Conservation (phyloP, 169 alveolate species). For the Plasmodium gaboni region DNA sequence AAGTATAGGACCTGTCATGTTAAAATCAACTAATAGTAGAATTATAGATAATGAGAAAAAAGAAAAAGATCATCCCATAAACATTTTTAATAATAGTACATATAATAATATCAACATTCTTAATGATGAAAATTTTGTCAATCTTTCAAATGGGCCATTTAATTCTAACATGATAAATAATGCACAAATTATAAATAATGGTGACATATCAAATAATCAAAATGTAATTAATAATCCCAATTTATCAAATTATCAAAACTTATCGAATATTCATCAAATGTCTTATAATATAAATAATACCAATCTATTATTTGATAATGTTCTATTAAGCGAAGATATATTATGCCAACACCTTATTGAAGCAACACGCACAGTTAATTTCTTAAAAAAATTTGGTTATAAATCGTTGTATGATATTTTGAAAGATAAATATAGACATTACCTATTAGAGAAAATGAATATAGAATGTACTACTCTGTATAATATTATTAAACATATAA, state of each 20-base stretch:
- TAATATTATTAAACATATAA: slow-evolving; percentile 54
- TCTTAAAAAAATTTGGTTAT: slow-evolving; percentile 32
- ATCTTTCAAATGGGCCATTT: too few species aligned
- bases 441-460: slow-evolving; percentile 7
- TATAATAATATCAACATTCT: too few species aligned
- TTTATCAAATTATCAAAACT: not conserved
- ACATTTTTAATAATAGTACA: too few species aligned
- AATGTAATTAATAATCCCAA: too few species aligned
- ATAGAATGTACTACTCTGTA: slow-evolving; percentile 16
- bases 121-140: too few species aligned
- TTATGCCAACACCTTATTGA: slow-evolving; percentile 22
- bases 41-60: not conserved
- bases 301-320: not conserved
- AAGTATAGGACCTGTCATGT: slow-evolving; percentile 1
- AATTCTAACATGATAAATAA: too few species aligned
- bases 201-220: too few species aligned
- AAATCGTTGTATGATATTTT: slow-evolving; percentile 50
- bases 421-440: slow-evolving; percentile 24
- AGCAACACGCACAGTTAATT: slow-evolving; percentile 12
- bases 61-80: too few species aligned
- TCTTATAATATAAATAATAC: not conserved
- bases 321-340: not conserved
- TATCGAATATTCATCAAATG: not conserved
- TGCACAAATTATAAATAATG: too few species aligned
- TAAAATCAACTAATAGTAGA: not conserved